These are phyloP conservation scores for Peronospora tabacina DNA, from an alignment of 352 stramenopile species.

Conservation along the genomic window DNA sequence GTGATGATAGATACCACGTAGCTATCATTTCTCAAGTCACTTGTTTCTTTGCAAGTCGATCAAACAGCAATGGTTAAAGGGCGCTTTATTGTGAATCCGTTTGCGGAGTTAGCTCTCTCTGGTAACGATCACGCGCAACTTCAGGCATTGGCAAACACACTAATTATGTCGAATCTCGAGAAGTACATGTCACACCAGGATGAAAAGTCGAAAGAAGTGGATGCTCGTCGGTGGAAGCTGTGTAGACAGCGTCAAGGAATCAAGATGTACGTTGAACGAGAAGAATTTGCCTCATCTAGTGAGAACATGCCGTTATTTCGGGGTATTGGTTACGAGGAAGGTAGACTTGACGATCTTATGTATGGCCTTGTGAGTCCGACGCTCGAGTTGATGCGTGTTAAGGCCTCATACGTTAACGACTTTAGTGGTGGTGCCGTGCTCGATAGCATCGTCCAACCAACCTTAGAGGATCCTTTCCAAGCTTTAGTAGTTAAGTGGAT, in stretches of 20 bases:
- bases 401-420: conserved; percentile 39
- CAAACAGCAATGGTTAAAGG: conserved; percentile 19
- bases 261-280: conserved; percentile 26
- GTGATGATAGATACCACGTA: neutral
- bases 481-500: conserved; percentile 35
- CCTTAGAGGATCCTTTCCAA: conserved; percentile 31
- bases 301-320: conserved; percentile 28
- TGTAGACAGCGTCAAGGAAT: conserved; percentile 36
- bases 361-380: conserved; percentile 40
- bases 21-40: conserved; percentile 8
- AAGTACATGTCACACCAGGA: conserved; percentile 21
- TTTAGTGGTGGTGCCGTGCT: conserved; percentile 45
- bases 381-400: conserved; percentile 43
- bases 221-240: conserved; percentile 32
- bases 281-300: conserved; percentile 7
- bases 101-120: conserved; percentile 16
- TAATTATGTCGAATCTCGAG: conserved; percentile 24
- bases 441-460: conserved; percentile 42
- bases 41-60: neutral
- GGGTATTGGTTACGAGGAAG: conserved; percentile 27
- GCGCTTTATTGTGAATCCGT: conserved; percentile 28
- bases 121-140: conserved; percentile 20
- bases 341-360: conserved; percentile 41
- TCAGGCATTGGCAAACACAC: conserved; percentile 17
- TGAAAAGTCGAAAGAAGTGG: conserved; percentile 12